Evolutionary conservation across 805 yeast genomes (phyloP), one percentile per base, ranked within the genome.

Genomic region (Brettanomyces nanus): DNA sequence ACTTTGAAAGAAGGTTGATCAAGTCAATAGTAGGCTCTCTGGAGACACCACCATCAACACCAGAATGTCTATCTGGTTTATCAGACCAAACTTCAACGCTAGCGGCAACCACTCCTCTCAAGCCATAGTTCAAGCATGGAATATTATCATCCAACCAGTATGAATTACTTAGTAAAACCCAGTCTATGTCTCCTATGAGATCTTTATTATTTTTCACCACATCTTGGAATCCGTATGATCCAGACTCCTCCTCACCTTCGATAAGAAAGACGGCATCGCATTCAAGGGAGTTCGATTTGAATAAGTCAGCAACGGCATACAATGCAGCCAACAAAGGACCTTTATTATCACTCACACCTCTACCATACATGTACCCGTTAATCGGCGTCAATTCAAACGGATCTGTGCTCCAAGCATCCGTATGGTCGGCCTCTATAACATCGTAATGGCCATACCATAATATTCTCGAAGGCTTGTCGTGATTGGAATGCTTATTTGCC

Each of bases 391-490:
- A 57, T 18, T 62, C 60, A 54, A 82, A 92, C 0, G 97, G 97
- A 44, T 81, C 79, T 0, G 92, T 73, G 6, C 65, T 56, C 97
- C 97, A 90, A 5, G 51, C 41, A 27, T 52, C 49, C 22, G 66
- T 66, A 36, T 69, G 69, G 25, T 74, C 73, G 0, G 94, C 94
- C 41, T 82, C 84, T 29, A 90, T 86, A 20, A 90, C 96, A 60
- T 90, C 98, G 54, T 92, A 90, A 65, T 90, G 98, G 1, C 95
- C 97, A 58, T 90, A 90, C 82, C 95, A 90, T 34, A 90, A 57
- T 4, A 86, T 68, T 39, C 84, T 65, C 33, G 75, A 43, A 10
- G 28, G 33, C 28, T 34, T 38, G 5, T 32, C 15, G 4, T 28
- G 14, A 15, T 10, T 7, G 29, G 41, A 33, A n/a, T 28, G 33